Conservation (phyloP, 805 yeast genomes). For the Kodamaea lidongshanica region DNA sequence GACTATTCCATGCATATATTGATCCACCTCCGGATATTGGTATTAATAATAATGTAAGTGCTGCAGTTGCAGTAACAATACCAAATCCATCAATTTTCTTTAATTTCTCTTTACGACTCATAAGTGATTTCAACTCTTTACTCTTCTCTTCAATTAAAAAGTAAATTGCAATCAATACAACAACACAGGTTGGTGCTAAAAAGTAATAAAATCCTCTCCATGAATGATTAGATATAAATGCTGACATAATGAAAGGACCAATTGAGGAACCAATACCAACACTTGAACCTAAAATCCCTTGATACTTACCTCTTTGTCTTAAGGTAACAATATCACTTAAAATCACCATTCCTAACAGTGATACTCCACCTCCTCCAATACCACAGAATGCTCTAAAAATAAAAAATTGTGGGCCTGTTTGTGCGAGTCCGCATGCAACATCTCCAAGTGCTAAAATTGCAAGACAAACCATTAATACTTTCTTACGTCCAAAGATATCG, state of each 20-base stretch:
- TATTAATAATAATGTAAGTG: conserved; percentile 45
- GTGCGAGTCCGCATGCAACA: conserved; percentile 47
- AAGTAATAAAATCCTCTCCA: conserved; percentile 54
- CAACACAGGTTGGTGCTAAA: conserved; percentile 37
- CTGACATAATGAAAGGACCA: conserved; percentile 55
- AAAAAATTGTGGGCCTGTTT: conserved; percentile 42
- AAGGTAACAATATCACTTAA: conserved; percentile 50
- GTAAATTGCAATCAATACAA: conserved; percentile 25
- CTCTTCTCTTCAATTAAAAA: conserved; percentile 34
- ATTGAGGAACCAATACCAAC: conserved; percentile 48
- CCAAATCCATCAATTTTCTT: conserved; percentile 50
- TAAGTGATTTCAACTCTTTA: conserved; percentile 18
- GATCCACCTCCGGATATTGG: conserved; percentile 61
- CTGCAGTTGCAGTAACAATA: conserved; percentile 41
- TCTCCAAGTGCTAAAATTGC: conserved; percentile 38
- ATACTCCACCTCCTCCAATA: conserved; percentile 50
- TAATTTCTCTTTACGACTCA: conserved; percentile 31
- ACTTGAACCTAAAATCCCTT: conserved; percentile 48
- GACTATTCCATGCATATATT: conserved; percentile 48
- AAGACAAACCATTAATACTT: conserved; percentile 35
- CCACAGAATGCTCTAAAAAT: conserved; percentile 52
- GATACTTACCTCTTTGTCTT: conserved; percentile 50
- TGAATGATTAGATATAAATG: conserved; percentile 34
- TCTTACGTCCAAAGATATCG: conserved; percentile 50
- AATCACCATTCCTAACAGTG: conserved; percentile 46